Evolutionary conservation across 2,329 filamentous ascomycete species (phyloP), one percentile per base, ranked within the genome.

Genomic region (Xylariaceae sp.): DNA sequence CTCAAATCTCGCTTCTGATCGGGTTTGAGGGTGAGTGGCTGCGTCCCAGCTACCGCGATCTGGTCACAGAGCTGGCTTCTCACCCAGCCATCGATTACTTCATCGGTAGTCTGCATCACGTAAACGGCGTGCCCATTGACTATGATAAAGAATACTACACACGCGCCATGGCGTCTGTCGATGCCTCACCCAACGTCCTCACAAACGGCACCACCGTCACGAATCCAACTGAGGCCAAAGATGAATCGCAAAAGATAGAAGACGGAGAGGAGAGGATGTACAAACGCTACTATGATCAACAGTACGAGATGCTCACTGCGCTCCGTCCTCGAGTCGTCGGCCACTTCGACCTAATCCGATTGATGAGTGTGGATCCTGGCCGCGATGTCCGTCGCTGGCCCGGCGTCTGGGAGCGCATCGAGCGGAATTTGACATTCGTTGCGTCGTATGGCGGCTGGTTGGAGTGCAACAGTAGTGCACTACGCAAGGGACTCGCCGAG

Each of bases 11-110:
- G 48, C 77, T 99, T 56, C 77, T 96, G 39, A 83, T 99, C 64
- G 94, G 89, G 41, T 96, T 97, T 66, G 94, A 99, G 69, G 82
- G 83, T 47, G 94, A 99, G 67, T 99, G 89, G 84, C 94, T 96
- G 66, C 85, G 91, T 6, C 77, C 85, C 0, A 77, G 75, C 3
- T 82, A 84, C 59, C 69, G 68, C 0, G 55, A 72, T 2, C 71
- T 86, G 42, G 84, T 95, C 51, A 63, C 72, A 32, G 59, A 68
- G 11, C 77, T 89, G 3, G 72, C 85, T 18, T 64, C 75, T 6
- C 76, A 81, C 54, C 79, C 89, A 36, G 69, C 72, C 10, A 78
- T 95, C 53, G 92, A 97, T 71, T 89, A 95, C 71, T 96, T 96
- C 73, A 78, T 99, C 64, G 94, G 94, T 50, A 95, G 89, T 1